Evolutionary conservation across 345 rosid species (phyloP), one percentile per base, ranked within the genome.

Genomic region (Noccaea bulbosa): DNA sequence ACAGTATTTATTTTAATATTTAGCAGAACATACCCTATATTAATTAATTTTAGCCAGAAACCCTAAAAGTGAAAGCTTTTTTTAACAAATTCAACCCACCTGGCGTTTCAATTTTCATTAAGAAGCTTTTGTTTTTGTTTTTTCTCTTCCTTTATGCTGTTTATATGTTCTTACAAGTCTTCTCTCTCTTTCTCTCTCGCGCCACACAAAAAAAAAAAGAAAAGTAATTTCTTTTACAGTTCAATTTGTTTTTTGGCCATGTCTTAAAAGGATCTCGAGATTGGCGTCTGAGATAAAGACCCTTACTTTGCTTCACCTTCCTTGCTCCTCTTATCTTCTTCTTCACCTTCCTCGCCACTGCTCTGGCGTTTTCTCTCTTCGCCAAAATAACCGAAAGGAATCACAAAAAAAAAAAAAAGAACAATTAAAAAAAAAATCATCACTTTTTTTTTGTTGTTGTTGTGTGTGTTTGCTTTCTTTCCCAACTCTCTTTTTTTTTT

Each of bases 191-290:
- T 4, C 11, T 15, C 20, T 55, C 12, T 46, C 63, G 50, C 63
- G 49, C 68, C 50, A 51, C 32, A 37, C 69, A 75, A 44, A 69
- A 39, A 41, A 41, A 59, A 4, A 57, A 51, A 27, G 12, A 60
- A 55, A 35, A 45, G 39, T 52, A 30, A 27, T 64, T 27, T 37
- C 5, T 79, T 60, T 65, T 69, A 68, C 68, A 58, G 62, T 49
- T 57, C 14, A 33, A 1, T 16, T 41, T 20, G 22, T 52, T 32
- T 69, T 60, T 49, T 44, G 32, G 16, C 7, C 10, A 50, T 62
- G 30, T 53, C 70, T 62, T 45, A 68, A 70, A 65, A 73, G 77
- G 67, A 77, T 81, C 79, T 81, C 83, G 83, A 80, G 80, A 80
- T 72, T 76, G 69, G 76, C 70, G 80, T 65, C 71, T 63, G 63